Percentiles rank a stretch among this genome's conserved stretches.
Evolutionary conservation across 805 yeast genomes (phyloP).

Genomic region (Wickerhamomyces alni): DNA sequence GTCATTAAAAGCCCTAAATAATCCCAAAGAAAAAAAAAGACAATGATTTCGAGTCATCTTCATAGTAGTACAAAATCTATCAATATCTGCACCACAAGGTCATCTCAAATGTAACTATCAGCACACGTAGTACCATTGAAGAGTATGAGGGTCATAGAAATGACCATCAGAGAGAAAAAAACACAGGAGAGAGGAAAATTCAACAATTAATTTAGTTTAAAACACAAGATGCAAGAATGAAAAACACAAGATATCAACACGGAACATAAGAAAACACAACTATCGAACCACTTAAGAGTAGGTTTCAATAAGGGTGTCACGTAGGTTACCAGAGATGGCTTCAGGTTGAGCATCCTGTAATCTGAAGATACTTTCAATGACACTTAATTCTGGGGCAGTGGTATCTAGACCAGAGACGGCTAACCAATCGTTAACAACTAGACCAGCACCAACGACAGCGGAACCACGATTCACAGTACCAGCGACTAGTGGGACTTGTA

Average conservation of each 20-base stretch:
- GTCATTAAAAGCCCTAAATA: background rate
- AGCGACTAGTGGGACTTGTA: slow-evolving; percentile 97
- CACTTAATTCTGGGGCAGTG: slow-evolving; percentile 97
- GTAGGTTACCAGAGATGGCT: slow-evolving; percentile 73
- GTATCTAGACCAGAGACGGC: slow-evolving; percentile 97
- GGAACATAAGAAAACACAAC: background rate
- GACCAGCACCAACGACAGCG: slow-evolving; percentile 95
- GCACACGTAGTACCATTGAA: no score
- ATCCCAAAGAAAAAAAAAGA: background rate
- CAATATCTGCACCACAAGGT: no score
- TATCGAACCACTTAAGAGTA: slow-evolving; percentile 45
- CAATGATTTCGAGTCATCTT: background rate
- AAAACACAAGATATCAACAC: background rate
- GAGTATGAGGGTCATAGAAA: background rate
- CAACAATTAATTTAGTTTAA: background rate
- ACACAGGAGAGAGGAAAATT: background rate
- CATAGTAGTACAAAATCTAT: background rate
- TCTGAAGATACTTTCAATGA: slow-evolving; percentile 92
- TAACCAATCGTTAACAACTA: slow-evolving; percentile 97
- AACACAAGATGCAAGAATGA: slow-evolving; percentile 9
- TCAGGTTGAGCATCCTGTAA: slow-evolving; percentile 89
- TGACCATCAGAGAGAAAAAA: slow-evolving; percentile 2
- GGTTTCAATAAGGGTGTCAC: slow-evolving; percentile 90
- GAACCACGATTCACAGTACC: slow-evolving; percentile 99
- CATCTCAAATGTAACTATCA: no score